phyloP scores from a whole-genome alignment of 179 eudicot genomes.

The Carnegiea gigantea region DNA sequence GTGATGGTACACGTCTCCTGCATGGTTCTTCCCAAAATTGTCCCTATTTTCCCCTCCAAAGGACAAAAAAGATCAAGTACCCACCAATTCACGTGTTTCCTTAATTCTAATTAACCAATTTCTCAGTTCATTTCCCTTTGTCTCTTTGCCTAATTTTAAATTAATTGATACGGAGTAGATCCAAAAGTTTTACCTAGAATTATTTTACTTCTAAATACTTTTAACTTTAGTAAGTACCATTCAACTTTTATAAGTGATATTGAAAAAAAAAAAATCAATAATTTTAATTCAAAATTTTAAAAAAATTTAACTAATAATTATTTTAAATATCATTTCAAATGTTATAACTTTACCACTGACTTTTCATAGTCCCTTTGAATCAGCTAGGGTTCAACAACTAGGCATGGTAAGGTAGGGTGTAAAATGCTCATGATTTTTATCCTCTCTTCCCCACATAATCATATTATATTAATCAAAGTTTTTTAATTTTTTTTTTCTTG shows the following conservation, averaged over 20 bases:
- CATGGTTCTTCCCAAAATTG: not conserved
- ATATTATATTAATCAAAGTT: not conserved
- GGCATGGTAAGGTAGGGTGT: not conserved
- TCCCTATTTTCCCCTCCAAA: not conserved
- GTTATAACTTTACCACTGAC: too few species aligned
- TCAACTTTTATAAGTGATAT: too few species aligned
- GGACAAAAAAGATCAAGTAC: not conserved
- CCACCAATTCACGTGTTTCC: slow-evolving; percentile 2
- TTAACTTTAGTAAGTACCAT: too few species aligned
- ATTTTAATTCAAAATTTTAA: too few species aligned
- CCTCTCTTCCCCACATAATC: not conserved
- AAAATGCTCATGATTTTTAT: not conserved
- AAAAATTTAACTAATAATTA: too few species aligned
- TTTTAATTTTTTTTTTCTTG: not conserved
- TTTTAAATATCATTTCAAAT: too few species aligned
- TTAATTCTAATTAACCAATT: not conserved
- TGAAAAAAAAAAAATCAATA: too few species aligned
- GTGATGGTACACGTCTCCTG: not conserved
- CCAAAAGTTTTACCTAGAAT: not conserved
- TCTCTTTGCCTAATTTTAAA: not conserved
- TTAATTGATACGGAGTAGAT: too few species aligned
- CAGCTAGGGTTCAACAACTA: not conserved
- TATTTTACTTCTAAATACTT: too few species aligned
- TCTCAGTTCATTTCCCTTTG: not conserved
- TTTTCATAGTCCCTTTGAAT: too few species aligned